Conservation (phyloP, 2,329 filamentous ascomycete genomes). For the Leptoxyphium fumago region DNA sequence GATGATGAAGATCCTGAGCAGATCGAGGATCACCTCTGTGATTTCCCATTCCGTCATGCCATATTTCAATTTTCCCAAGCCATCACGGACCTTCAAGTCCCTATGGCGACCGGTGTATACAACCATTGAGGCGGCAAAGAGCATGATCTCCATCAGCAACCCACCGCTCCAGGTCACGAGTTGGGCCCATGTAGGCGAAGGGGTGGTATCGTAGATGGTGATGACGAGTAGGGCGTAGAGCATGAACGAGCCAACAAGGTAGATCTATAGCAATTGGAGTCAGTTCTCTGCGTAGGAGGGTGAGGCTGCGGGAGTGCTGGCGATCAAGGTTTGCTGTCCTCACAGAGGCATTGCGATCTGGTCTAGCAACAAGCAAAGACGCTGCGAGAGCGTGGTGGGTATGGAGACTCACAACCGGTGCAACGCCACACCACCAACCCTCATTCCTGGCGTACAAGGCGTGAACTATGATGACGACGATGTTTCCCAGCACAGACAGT, state of each 20-base stretch:
- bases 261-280: constrained; percentile 45
- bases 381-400: background rate
- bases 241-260: constrained; percentile 71
- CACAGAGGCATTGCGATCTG: constrained; percentile 1
- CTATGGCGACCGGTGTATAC: constrained; percentile 55
- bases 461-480: constrained; percentile 57
- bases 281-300: no score
- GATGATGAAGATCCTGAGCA: constrained; percentile 54
- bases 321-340: constrained; percentile 3
- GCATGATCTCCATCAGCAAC: constrained; percentile 55
- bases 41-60: constrained; percentile 45
- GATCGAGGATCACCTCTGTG: constrained; percentile 50
- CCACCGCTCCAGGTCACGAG: constrained; percentile 64
- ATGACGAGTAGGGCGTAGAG: constrained; percentile 76
- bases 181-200: constrained; percentile 68
- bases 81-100: constrained; percentile 40
- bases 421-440: constrained; percentile 72
- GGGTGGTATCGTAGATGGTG: constrained; percentile 68
- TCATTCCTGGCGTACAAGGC: constrained; percentile 50
- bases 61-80: constrained; percentile 19
- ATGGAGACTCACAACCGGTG: constrained; percentile 48
- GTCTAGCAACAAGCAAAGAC: no score
- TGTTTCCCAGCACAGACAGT: constrained; percentile 61
- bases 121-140: constrained; percentile 54
- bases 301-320: no score